Conservation (phyloP, 257 asterid species). For the Thymus mandschuricus region DNA sequence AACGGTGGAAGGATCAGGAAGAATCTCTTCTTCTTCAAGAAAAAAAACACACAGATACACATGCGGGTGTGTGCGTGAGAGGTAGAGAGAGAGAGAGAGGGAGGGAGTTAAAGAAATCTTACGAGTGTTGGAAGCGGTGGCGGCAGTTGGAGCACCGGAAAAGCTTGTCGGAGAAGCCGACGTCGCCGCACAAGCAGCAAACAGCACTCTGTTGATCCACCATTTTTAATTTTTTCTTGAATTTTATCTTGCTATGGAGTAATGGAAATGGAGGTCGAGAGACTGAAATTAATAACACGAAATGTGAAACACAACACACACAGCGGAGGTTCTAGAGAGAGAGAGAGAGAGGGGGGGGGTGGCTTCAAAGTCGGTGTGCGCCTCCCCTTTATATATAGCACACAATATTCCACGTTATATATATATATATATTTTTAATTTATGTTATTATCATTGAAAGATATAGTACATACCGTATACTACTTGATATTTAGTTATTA, state of each 20-base stretch:
- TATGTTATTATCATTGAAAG: too few species aligned
- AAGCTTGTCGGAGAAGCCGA: slow-evolving; percentile 83
- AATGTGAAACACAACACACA: neutral
- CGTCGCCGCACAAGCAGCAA: slow-evolving; percentile 89
- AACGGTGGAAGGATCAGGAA: neutral
- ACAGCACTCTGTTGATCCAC: slow-evolving; percentile 43
- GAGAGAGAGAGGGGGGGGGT: neutral
- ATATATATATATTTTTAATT: neutral
- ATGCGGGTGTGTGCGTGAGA: neutral
- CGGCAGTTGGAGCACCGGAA: slow-evolving; percentile 80
- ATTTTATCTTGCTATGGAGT: too few species aligned
- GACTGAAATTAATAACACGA: too few species aligned
- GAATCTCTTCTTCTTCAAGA: neutral
- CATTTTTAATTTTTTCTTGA: slow-evolving; percentile 33
- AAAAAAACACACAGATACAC: neutral
- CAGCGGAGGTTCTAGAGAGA: neutral
- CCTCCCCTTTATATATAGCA: slow-evolving; percentile 9
- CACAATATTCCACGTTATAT: slow-evolving; percentile 12
- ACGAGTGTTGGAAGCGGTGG: slow-evolving; percentile 91
- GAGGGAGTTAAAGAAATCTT: neutral
- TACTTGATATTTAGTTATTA: too few species aligned
- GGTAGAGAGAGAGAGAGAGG: too few species aligned
- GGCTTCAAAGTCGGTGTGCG: slow-evolving; percentile 34
- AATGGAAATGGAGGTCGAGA: too few species aligned
- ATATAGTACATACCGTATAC: too few species aligned